These are phyloP conservation scores for Moringa oleifera DNA, from an alignment of 345 rosid genomes.

Conservation along the genomic window DNA sequence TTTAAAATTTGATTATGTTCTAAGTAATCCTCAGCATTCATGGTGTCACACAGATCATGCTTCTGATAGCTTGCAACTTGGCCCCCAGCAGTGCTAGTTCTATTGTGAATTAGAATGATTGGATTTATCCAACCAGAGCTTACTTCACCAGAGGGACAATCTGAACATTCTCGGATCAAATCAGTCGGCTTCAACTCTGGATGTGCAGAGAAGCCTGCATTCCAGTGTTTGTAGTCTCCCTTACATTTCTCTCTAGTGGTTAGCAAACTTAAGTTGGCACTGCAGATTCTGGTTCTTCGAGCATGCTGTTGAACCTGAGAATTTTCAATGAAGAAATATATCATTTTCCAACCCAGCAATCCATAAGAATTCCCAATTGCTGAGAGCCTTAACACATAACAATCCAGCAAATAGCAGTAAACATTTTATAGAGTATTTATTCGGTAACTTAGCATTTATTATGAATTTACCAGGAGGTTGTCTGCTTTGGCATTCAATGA, in stretches of 20 bases:
- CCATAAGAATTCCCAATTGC: background rate
- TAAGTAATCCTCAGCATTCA: background rate
- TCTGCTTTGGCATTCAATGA: constrained; percentile 30
- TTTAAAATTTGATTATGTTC: constrained; percentile 1
- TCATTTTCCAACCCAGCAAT: too few species aligned
- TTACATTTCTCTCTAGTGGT: constrained; percentile 20
- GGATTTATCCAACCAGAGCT: constrained; percentile 32
- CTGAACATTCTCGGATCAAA: constrained; percentile 24
- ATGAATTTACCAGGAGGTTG: constrained; percentile 11
- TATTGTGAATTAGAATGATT: constrained; percentile 35
- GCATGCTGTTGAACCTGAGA: constrained; percentile 14
- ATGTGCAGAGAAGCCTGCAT: constrained; percentile 18
- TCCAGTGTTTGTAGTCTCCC: constrained; percentile 13
- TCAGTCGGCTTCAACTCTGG: constrained; percentile 16
- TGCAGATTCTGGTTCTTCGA: constrained; percentile 1
- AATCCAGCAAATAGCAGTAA: background rate
- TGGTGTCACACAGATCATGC: background rate
- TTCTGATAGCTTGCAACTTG: background rate
- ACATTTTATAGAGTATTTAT: background rate
- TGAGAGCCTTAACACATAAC: background rate
- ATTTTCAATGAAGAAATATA: background rate
- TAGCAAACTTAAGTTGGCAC: constrained; percentile 9
- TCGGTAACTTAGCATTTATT: background rate
- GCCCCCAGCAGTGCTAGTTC: constrained; percentile 10
- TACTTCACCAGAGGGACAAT: constrained; percentile 6